A percentile compares a stretch with the other conserved stretches of the same genome.
Evolutionary conservation across 345 rosid genomes (phyloP).

Genomic region (Camelina sativa): DNA sequence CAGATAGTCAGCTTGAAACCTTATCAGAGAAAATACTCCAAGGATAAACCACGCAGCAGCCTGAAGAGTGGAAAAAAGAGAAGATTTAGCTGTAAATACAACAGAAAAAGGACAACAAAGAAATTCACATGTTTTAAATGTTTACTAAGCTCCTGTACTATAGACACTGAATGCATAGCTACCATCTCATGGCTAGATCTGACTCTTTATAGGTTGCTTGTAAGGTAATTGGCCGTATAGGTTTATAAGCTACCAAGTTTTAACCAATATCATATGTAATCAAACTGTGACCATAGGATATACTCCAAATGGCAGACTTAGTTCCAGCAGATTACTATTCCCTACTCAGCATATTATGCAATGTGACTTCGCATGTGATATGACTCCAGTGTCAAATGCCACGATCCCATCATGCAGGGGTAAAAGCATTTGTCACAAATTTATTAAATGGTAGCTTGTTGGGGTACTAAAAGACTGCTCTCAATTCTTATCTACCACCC

Average conservation of each 20-base stretch:
- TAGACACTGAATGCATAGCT: slow-evolving; percentile 17
- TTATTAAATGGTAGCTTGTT: background rate
- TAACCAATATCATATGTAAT: slow-evolving; percentile 4
- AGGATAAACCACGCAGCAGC: slow-evolving; percentile 64
- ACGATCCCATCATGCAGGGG: background rate
- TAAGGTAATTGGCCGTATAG: slow-evolving; percentile 8
- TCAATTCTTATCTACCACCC: slow-evolving; percentile 1
- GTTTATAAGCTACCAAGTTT: slow-evolving; percentile 24
- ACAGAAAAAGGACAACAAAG: background rate
- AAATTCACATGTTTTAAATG: slow-evolving; percentile 13
- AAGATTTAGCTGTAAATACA: slow-evolving; percentile 18
- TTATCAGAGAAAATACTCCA: slow-evolving; percentile 66
- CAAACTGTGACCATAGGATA: slow-evolving; percentile 2
- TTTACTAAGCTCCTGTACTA: slow-evolving; percentile 15
- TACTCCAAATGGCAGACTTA: slow-evolving; percentile 11
- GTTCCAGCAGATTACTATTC: slow-evolving; percentile 10
- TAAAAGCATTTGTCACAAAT: slow-evolving; percentile 2
- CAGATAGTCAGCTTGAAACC: slow-evolving; percentile 69
- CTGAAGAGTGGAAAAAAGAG: slow-evolving; percentile 35
- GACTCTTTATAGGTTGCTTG: slow-evolving; percentile 21
- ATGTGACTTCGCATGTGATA: slow-evolving; percentile 14
- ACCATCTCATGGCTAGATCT: slow-evolving; percentile 24
- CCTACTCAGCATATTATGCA: slow-evolving; percentile 17
- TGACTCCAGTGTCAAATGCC: background rate
- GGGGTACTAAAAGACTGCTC: slow-evolving; percentile 3